Evolutionary conservation across 2,329 filamentous ascomycete genomes (phyloP), one percentile per base, ranked within the genome.

Genomic region (Fusarium sp.): DNA sequence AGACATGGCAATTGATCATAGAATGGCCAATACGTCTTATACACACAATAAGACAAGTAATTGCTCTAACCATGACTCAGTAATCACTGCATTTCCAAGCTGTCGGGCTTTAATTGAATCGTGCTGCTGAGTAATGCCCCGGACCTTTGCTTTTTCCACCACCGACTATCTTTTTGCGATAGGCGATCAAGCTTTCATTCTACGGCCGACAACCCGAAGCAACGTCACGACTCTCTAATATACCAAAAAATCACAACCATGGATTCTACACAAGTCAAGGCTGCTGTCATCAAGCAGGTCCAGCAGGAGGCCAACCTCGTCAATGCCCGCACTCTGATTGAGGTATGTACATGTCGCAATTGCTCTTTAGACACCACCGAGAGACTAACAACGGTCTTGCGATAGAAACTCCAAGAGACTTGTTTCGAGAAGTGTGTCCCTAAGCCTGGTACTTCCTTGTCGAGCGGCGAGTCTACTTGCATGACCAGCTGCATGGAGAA

Each of bases 401-500:
- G 14, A 54, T 61, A 93, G 90, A 93, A 92, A 87, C 86, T 94
- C 78, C 92, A 94, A 80, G 86, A 91, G 73, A 89, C 90, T 80
- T 95, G 92, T 83, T 95, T 93, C 82, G 87, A 92, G 45, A 89
- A 88, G 77, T 95, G 92, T 79, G 82, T 94, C 17, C 84, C 90
- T 48, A 89, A 90, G 74, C 90, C 92, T 53, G 89, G 90, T 58
- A 78, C 83, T 48, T 88, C 87, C 53, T 80, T 94, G 56, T 89
- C 89, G 48, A 86, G 84, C 78, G 79, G 85, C 79, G 92, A 95
- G 78, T 83, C 88, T 75, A 83, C 86, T 21, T 95, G 92, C 82
- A 85, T 92, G 75, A 91, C 86, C 20, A 83, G 86, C 62, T 95
- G 92, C 83, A 92, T 94, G 88, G 91, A 94, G 74, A 94, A 94